These are phyloP conservation scores for Papiliotrema flavescens DNA, from an alignment of 1,284 basidiomycete species.

Conservation along the genomic window DNA sequence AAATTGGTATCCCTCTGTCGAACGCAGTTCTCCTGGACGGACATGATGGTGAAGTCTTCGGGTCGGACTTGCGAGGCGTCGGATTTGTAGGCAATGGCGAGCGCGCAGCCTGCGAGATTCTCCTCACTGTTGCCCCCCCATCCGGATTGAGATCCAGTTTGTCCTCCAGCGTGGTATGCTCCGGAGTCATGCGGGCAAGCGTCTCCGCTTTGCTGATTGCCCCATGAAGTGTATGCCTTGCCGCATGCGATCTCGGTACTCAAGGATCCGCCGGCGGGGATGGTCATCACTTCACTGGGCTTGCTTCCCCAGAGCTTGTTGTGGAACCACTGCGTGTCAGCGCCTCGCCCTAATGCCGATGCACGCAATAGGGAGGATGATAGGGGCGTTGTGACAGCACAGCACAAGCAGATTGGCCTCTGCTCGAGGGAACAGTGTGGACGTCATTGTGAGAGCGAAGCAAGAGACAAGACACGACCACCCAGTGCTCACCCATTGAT, in stretches of 20 bases:
- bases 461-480: neutral
- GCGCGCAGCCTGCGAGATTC: slow-evolving; percentile 35
- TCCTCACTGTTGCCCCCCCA: slow-evolving; percentile 14
- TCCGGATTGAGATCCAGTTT: neutral
- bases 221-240: slow-evolving; percentile 6
- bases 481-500: slow-evolving; percentile 13
- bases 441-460: neutral
- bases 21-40: slow-evolving; percentile 67
- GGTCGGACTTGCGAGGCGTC: slow-evolving; percentile 57
- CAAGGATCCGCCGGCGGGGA: slow-evolving; percentile 9
- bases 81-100: slow-evolving; percentile 65
- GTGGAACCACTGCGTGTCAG: slow-evolving; percentile 13
- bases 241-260: slow-evolving; percentile 14
- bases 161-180: slow-evolving; percentile 14
- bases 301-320: slow-evolving; percentile 1
- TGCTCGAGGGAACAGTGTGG: no score
- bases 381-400: no score
- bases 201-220: slow-evolving; percentile 4
- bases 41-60: slow-evolving; percentile 67
- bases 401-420: no score
- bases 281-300: slow-evolving; percentile 7
- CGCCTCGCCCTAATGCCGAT: neutral
- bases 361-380: no score
- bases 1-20: slow-evolving; percentile 62
- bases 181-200: slow-evolving; percentile 13